Evolutionary conservation across 106 monocot species (phyloP), one percentile per base, ranked within the genome.

Genomic region (Chionographis japonica): DNA sequence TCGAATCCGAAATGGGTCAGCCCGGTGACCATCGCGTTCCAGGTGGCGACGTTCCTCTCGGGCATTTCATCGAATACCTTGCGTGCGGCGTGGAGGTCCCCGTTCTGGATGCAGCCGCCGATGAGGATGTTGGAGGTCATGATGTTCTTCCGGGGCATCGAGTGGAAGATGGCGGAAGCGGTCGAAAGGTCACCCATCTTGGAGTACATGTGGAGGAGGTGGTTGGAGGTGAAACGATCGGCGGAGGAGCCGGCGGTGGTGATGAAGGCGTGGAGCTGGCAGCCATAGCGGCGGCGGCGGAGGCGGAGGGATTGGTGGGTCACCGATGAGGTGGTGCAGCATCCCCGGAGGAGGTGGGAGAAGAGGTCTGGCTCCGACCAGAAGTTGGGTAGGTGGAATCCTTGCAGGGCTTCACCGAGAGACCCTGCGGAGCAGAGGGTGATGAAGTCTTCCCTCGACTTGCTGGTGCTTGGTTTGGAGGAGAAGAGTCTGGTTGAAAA

Each of bases 141-240:
- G 54, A 83, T 61, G 60, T 91, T 91, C 78, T 66, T 78, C 40
- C 73, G 67, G 9, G 83, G 76, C 85, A 93, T 93, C 50, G 18
- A 9, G 12, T 46, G 63, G 72, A 88, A 88, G 40, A 88, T 17
- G 4, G 8, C 12, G 5, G 39, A 18, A 11, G 88, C 88, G 35
- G 75, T 15, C 3, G 3, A 37, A 3, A 74, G 16, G 1, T 62
- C 54, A 0, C 80, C 74, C 35, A 76, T 63, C 36, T 88, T 85
- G 56, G 85, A 60, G 77, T 88, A 93, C 58, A 72, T 50, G 68
- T 81, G 72, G 52, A 93, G 78, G 62, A 93, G 80, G 80, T 93
- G 88, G 73, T 93, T 88, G 76, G 82, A 65, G 15, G 88, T 78
- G 83, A 88, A 88, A 49, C 88, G 74, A 71, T 88, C 85, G 58